phyloP scores from a whole-genome alignment of 2,329 filamentous ascomycete genomes.

The Talaromyces amestolkiae region DNA sequence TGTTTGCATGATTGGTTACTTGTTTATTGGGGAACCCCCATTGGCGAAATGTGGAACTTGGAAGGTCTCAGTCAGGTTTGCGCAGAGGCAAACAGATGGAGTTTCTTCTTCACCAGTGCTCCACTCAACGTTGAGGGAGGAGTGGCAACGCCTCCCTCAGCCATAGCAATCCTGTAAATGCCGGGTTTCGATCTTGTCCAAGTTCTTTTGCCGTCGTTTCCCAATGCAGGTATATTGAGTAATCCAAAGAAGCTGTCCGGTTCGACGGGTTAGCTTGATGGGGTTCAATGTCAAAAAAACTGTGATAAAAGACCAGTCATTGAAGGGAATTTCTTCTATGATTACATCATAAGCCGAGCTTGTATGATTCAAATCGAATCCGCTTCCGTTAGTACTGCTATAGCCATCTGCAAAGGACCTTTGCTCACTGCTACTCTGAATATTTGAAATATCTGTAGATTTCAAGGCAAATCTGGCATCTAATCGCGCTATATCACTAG shows the following conservation, averaged over 20 bases:
- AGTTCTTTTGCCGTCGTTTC: background rate
- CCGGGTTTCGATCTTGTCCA: background rate
- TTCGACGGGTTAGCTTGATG: background rate
- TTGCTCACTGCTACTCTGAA: too few relatives aligned
- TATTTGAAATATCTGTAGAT: too few relatives aligned
- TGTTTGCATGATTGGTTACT: background rate
- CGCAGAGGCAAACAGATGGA: background rate
- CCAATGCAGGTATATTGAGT: background rate
- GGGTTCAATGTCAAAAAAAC: background rate
- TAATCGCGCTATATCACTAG: too few relatives aligned
- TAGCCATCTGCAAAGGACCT: too few relatives aligned
- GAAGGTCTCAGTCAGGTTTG: background rate
- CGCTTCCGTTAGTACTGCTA: too few relatives aligned
- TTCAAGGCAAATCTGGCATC: too few relatives aligned
- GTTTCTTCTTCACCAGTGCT: slow-evolving; percentile 9
- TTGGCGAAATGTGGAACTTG: slow-evolving; percentile 3
- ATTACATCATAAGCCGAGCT: background rate
- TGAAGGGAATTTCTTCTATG: background rate
- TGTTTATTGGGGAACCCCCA: background rate
- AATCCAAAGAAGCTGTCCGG: background rate
- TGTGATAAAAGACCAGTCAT: background rate
- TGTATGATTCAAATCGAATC: too few relatives aligned
- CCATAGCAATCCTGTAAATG: background rate
- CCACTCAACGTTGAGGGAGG: slow-evolving; percentile 1
- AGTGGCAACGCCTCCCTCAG: background rate